Evolutionary conservation across 2,329 filamentous ascomycete genomes (phyloP), one percentile per base, ranked within the genome.

Genomic region (Capronia coronata): DNA sequence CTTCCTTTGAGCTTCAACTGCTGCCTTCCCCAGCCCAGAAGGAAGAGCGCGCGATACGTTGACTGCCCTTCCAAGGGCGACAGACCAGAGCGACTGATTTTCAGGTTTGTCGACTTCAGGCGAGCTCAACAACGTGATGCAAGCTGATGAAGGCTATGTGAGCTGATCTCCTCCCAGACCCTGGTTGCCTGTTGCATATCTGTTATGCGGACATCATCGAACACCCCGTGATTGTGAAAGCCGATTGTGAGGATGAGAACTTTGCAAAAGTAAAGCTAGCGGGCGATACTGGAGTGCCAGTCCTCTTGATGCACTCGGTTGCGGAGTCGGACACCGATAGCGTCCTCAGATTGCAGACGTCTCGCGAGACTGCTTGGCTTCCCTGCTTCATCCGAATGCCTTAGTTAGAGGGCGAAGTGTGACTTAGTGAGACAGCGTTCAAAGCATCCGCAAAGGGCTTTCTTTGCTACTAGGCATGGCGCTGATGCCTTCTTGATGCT

Each of bases 251-350:
- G 74, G 47, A 73, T 75, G 0, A 72, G 69, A 21, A 73, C 72
- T 54, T 78, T 77, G 18, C 68, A 63, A 11, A 75, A 35, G 75
- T 75, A 80, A 32, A 32, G 29, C 3, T 32, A 10, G 5, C 10
- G 6, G 10, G 25, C 10, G 25, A 10, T 27, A 27, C 10, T 10
- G 25, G 10, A 27, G 5, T 27, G 6, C n/a, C n/a, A n/a, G n/a
- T n/a, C 25, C 10, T 64, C 9, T 57, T 61, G 35, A 59, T 54
- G 1, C 69, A 68, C 19, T 75, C 68, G 1, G 76, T 79, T 52
- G 79, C 78, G 32, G 78, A 59, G 51, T 78, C 75, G 57, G 77
- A 75, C 23, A 11, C 40, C n/a, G n/a, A n/a, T n/a, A n/a, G n/a
- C n/a, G n/a, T n/a, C n/a, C n/a, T n/a, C n/a, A n/a, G n/a, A n/a